A percentile compares a stretch with the other conserved stretches of the same genome.
Evolutionary conservation across 352 stramenopile species (phyloP).

Genomic region (Elongisporangium prolatum): DNA sequence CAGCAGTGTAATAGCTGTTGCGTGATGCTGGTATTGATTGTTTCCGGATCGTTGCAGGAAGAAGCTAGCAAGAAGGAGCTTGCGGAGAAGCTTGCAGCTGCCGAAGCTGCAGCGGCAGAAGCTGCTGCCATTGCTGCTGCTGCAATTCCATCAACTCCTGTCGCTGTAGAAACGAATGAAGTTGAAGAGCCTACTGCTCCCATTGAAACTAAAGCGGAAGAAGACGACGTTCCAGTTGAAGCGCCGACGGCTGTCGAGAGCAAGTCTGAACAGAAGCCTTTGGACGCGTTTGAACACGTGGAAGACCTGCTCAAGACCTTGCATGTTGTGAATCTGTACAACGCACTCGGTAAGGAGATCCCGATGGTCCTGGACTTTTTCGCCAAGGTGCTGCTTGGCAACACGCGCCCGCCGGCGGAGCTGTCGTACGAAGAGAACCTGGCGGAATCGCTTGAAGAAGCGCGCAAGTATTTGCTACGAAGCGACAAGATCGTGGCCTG

Average conservation of each 20-base stretch:
- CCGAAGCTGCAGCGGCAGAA: constrained; percentile 4
- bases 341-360: constrained; percentile 65
- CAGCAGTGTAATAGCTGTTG: neutral
- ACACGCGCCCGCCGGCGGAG: constrained; percentile 69
- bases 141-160: neutral
- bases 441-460: constrained; percentile 69
- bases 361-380: constrained; percentile 84
- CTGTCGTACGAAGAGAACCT: constrained; percentile 78
- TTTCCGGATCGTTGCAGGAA: constrained; percentile 14
- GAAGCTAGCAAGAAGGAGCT: constrained; percentile 28
- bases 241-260: constrained; percentile 1
- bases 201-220: constrained; percentile 1
- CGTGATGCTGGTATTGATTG: constrained; percentile 2
- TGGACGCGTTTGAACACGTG: constrained; percentile 46
- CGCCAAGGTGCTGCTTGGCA: constrained; percentile 77
- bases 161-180: constrained; percentile 6
- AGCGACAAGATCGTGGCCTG: constrained; percentile 76
- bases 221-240: neutral
- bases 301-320: constrained; percentile 71
- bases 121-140: constrained; percentile 5
- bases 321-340: constrained; percentile 74
- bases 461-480: constrained; percentile 56
- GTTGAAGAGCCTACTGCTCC: constrained; percentile 5
- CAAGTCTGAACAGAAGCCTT: constrained; percentile 7
- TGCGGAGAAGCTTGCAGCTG: constrained; percentile 7